Evolutionary conservation across 2,329 filamentous ascomycete genomes (phyloP).

Genomic region (Hymenoscyphus salicellus): DNA sequence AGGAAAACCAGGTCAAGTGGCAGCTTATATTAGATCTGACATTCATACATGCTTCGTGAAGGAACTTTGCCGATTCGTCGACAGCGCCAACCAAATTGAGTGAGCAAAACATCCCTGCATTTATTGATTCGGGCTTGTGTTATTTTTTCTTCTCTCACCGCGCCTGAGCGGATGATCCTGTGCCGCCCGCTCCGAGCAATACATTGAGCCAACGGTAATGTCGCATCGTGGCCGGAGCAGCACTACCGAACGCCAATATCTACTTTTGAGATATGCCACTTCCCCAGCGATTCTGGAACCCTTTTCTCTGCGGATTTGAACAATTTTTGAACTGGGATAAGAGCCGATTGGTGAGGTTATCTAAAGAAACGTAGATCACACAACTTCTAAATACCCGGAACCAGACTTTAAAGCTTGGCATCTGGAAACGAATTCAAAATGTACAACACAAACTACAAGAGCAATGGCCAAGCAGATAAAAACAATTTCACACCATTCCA

Average conservation of each 20-base stretch:
- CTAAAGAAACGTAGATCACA: background rate
- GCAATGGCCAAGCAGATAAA: background rate
- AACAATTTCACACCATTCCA: background rate
- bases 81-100: background rate
- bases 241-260: constrained; percentile 1
- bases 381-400: constrained; percentile 8
- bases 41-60: constrained; percentile 1
- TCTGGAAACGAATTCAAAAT: background rate
- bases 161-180: constrained; percentile 6
- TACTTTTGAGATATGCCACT: background rate
- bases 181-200: constrained; percentile 8
- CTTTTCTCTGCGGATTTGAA: background rate
- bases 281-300: background rate
- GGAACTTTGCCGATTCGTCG: constrained; percentile 12
- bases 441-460: background rate
- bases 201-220: background rate
- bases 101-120: background rate
- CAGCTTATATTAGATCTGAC: background rate
- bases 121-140: constrained; percentile 4
- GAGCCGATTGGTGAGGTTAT: constrained; percentile 10
- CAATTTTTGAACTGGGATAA: background rate
- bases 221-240: background rate
- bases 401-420: constrained; percentile 2
- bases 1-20: background rate
- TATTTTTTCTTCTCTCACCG: constrained; percentile 1